Percentiles rank a stretch among this genome's conserved stretches.
Conservation (phyloP, 257 asterid species). For the Nicotiana benthamiana region DNA sequence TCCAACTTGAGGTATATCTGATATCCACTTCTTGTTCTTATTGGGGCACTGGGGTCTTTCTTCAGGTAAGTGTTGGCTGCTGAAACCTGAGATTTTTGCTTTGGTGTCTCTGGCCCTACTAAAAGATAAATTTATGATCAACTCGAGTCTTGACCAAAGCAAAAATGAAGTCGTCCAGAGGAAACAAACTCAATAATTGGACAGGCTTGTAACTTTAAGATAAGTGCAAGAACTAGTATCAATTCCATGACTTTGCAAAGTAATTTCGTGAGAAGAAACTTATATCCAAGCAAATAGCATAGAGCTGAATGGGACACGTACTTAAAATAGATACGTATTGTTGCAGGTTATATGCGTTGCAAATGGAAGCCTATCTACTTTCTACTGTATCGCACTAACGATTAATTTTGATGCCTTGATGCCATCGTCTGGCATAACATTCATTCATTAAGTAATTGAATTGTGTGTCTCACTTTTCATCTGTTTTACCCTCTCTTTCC, state of each 20-base stretch:
- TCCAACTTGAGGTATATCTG: slow-evolving; percentile 52
- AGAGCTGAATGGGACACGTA: background rate
- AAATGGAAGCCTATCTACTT: background rate
- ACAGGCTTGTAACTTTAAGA: background rate
- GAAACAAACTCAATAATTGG: background rate
- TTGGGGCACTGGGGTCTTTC: slow-evolving; percentile 30
- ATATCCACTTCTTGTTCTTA: slow-evolving; percentile 47
- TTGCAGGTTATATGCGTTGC: background rate
- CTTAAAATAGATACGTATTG: background rate
- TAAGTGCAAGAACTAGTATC: background rate
- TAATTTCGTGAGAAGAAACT: background rate
- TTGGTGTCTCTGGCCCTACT: slow-evolving; percentile 28
- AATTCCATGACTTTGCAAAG: background rate
- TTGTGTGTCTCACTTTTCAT: background rate
- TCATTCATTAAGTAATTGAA: too few relatives aligned
- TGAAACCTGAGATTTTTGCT: slow-evolving; percentile 11
- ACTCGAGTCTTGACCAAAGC: background rate
- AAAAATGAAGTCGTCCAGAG: background rate
- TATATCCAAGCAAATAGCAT: background rate
- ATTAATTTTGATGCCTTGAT: too few relatives aligned
- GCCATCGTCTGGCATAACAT: too few relatives aligned
- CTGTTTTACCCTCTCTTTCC: background rate
- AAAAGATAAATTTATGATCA: background rate
- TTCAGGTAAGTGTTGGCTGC: slow-evolving; percentile 11
- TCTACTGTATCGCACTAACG: background rate